A percentile compares a stretch with the other conserved stretches of the same genome.
Evolutionary conservation across 179 eudicot genomes (phyloP).

Genomic region (Camellia oleifera): DNA sequence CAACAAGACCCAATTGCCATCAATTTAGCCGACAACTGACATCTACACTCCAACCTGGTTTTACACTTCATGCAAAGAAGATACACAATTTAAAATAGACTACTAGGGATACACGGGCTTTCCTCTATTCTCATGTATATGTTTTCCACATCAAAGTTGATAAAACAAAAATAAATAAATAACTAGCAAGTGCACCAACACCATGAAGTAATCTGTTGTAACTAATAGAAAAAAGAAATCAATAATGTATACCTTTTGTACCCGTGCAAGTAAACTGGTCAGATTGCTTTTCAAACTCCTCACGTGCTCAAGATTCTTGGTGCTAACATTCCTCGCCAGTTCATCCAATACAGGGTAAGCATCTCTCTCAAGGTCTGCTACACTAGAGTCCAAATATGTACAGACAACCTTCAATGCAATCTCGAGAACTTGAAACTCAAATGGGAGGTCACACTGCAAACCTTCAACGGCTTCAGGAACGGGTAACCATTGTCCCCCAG

Average conservation of each 20-base stretch:
- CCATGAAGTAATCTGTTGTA: neutral
- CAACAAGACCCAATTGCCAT: neutral
- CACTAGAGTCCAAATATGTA: slow-evolving; percentile 74
- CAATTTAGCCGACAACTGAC: neutral
- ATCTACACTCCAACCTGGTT: neutral
- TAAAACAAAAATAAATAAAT: slow-evolving; percentile 10
- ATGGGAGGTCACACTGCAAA: slow-evolving; percentile 75
- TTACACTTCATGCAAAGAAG: neutral
- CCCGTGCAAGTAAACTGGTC: slow-evolving; percentile 91
- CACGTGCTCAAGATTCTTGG: slow-evolving; percentile 92
- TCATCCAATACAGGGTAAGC: slow-evolving; percentile 96
- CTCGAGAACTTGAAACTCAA: slow-evolving; percentile 94
- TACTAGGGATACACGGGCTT: slow-evolving; percentile 27
- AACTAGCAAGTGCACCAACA: slow-evolving; percentile 27
- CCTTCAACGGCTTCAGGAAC: slow-evolving; percentile 60
- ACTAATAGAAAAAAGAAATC: neutral
- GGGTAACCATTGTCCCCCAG: slow-evolving; percentile 52
- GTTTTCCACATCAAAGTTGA: slow-evolving; percentile 61
- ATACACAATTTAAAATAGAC: neutral
- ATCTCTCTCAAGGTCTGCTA: slow-evolving; percentile 82
- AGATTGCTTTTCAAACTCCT: slow-evolving; percentile 92
- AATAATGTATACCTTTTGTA: slow-evolving; percentile 70
- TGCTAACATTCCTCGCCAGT: slow-evolving; percentile 83
- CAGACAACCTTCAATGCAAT: slow-evolving; percentile 90
- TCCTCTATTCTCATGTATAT: neutral